Evolutionary conservation across 2,329 filamentous ascomycete genomes (phyloP), one percentile per base, ranked within the genome.

Genomic region (Monosporascus sp.): DNA sequence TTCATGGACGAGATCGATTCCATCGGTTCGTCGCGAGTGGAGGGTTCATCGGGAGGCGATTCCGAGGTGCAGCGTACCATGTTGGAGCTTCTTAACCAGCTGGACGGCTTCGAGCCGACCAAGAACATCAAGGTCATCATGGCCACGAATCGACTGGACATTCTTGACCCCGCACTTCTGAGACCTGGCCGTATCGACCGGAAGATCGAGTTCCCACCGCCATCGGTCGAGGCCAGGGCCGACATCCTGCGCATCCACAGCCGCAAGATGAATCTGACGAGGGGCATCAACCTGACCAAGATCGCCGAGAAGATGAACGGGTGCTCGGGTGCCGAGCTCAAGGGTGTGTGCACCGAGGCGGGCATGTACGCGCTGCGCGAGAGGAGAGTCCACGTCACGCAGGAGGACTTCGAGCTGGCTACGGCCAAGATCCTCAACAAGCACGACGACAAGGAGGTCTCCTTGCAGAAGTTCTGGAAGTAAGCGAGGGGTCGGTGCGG

Each of bases 71-170:
- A 99, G 77, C 87, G 94, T 66, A 99, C 94, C 48, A 99, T 99
- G 94, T 76, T 99, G 75, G 94, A 99, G 73, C 80, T 99, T 56
- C 85, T 99, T 60, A 99, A 99, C 77, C 94, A 99, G 78, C 83
- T 99, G 56, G 94, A 99, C 70, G 94, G 94, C 49, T 99, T 99
- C 74, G 94, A 97, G 75, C 94, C 94, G 6, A 97, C 93, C 47
- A 99, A 99, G 80, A 97, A 97, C 76, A 99, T 99, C 85, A 99
- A 99, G 75, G 90, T 99, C 72, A 96, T 99, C 76, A 99, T 99
- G 93, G 94, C 94, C 51, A 99, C 94, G 48, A 99, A 99, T 75
- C 89, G 94, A 70, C 83, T 99, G 59, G 94, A 99, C 66, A 97
- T 99, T 60, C 83, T 99, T 47, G 94, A 99, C 71, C 94, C 94